Base-by-base conservation (phyloP, 2,329 filamentous ascomycete genomes). In the Lachnellula willkommii region DNA sequence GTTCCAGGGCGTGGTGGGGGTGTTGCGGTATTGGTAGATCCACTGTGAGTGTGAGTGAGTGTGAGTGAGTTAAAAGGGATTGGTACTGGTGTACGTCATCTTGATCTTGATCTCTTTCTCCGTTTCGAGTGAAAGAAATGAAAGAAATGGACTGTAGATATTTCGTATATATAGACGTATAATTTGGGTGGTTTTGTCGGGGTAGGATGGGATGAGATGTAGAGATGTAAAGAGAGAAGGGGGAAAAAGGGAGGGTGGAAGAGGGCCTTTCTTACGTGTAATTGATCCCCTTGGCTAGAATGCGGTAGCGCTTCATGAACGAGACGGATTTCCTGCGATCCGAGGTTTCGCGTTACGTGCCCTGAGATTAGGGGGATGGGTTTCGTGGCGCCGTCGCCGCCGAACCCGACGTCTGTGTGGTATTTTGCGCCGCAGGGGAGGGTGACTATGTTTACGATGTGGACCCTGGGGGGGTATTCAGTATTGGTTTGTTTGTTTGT, bases 351-450 rank as follows among this genome's bases (percentile, higher is more conserved):
- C n/a, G 45, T 28, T 8, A 59, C 26, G 12, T 47, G 65, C 9
- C 70, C 70, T 14, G 76, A 70, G 20, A 74, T 66, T 1, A 89
- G 70, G 1, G 76, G 77, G 39, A 88, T 69, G 6, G 85, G 84
- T 15, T 71, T 70, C 1, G 79, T 84, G 2, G 83, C 75, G 7
- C 81, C 80, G 63, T 84, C 80, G 20, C 80, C 81, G 47, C 85
- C 85, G 64, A 88, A 88, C 4, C 78, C 82, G 11, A 85, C 80
- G 66, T 89, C 86, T 9, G 82, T 68, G 64, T 79, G 71, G 69
- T 78, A 84, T 55, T 74, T 72, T 17, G 45, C 15, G 40, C 72
- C 73, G 5, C 74, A 70, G 36, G 88, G 72, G 1, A 68, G 57
- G 3, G 75, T 79, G 43, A 86, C 77, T 52, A 87, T 81, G 62